A percentile compares a stretch with the other conserved stretches of the same genome.
phyloP scores from a whole-genome alignment of 2,329 filamentous ascomycete genomes.

The Paecilomyces variotii region DNA sequence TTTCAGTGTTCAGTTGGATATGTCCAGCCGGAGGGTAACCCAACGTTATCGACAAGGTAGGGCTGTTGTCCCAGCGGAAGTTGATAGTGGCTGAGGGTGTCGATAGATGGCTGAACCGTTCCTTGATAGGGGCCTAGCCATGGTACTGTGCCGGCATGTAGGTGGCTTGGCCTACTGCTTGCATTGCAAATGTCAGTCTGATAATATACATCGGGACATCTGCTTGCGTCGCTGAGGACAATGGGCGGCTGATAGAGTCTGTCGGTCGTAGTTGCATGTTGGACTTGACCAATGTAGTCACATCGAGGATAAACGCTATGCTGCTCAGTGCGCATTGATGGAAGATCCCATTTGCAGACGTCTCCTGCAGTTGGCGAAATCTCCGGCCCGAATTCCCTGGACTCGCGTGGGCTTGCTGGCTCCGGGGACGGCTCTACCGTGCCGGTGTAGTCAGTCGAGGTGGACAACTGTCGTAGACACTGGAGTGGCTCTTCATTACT shows the following conservation, averaged over 20 bases:
- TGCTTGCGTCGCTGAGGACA: background rate
- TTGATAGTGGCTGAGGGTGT: background rate
- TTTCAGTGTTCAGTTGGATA: background rate
- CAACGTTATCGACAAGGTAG: background rate
- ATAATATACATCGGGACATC: background rate
- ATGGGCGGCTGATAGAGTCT: constrained; percentile 7
- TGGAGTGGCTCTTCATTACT: constrained; percentile 26
- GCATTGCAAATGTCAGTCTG: constrained; percentile 13
- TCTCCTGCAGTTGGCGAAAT: constrained; percentile 8
- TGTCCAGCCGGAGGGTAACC: background rate
- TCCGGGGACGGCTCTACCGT: constrained; percentile 32
- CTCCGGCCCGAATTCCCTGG: constrained; percentile 4
- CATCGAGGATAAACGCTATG: constrained; percentile 15
- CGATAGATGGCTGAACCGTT: background rate
- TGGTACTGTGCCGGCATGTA: background rate
- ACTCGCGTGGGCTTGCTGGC: constrained; percentile 25
- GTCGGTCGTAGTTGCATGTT: constrained; percentile 1
- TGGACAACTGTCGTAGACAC: constrained; percentile 28
- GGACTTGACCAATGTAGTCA: constrained; percentile 14
- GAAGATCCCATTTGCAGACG: constrained; percentile 23
- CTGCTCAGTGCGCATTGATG: constrained; percentile 8
- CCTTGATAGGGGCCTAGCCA: background rate
- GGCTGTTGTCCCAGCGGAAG: background rate
- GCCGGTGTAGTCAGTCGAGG: constrained; percentile 28
- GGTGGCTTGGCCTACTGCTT: constrained; percentile 14